Conservation (phyloP, 2,329 filamentous ascomycete species). For the Pseudogymnoascus pannorum region DNA sequence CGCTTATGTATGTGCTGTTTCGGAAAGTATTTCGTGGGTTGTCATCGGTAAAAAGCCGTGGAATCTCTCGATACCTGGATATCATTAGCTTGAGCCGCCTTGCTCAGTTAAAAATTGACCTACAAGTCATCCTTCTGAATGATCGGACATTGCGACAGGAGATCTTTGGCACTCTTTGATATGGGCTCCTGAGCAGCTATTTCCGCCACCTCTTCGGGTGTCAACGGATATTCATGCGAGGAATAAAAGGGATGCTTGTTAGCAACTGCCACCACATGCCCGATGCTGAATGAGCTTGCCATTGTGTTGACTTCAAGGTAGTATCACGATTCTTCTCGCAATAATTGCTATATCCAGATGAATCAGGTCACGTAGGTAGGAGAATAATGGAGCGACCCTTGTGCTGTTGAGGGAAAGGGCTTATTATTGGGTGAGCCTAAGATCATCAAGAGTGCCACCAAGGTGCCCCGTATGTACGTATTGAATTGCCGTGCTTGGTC, state of each 20-base stretch:
- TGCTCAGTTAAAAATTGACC: not conserved
- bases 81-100: not conserved
- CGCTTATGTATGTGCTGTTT: not conserved
- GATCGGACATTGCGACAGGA: not conserved
- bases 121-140: not conserved
- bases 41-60: not conserved
- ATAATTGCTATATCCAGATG: not conserved
- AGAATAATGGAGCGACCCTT: not conserved
- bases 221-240: not conserved
- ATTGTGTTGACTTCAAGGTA: not conserved
- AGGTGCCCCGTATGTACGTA: not conserved
- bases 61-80: not conserved
- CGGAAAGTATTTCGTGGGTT: not conserved
- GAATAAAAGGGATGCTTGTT: not conserved
- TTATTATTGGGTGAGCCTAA: not conserved
- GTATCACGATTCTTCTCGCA: not conserved
- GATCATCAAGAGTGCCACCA: not conserved
- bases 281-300: not conserved
- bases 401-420: not conserved
- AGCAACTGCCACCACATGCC: not conserved
- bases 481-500: too few relatives aligned
- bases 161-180: not conserved
- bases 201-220: not conserved
- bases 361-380: not conserved
- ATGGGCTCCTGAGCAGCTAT: not conserved